Percentiles rank a stretch among this genome's conserved stretches.
Conservation (phyloP, 1,139 yeast species). For the Lodderomyces margitis region DNA sequence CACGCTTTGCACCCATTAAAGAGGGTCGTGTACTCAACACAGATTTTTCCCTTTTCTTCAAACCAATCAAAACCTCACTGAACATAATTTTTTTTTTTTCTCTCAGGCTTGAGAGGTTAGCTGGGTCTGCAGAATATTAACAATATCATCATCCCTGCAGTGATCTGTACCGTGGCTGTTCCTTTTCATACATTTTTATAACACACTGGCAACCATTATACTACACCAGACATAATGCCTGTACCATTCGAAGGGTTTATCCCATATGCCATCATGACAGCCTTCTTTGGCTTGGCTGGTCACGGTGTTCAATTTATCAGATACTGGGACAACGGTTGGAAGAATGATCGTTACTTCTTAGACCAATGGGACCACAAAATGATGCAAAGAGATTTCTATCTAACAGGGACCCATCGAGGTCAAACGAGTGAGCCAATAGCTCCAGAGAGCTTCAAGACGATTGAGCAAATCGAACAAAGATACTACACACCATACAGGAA, state of each 20-base stretch:
- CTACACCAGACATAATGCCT: conserved; percentile 31
- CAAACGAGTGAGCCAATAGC: conserved; percentile 69
- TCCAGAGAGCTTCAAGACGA: conserved; percentile 61
- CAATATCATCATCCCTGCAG: too few relatives aligned
- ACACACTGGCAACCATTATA: not conserved
- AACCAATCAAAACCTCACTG: conserved; percentile 9
- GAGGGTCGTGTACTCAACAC: not conserved
- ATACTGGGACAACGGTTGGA: conserved; percentile 56
- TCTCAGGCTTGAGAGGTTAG: too few relatives aligned
- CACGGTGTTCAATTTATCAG: conserved; percentile 47
- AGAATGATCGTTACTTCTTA: conserved; percentile 46
- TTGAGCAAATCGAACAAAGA: conserved; percentile 34
- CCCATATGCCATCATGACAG: conserved; percentile 50
- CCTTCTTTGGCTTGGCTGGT: conserved; percentile 49
- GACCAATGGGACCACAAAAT: conserved; percentile 49
- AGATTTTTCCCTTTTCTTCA: not conserved
- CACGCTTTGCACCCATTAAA: not conserved
- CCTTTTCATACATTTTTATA: too few relatives aligned
- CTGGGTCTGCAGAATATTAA: too few relatives aligned
- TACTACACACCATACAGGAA: conserved; percentile 51
- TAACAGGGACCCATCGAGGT: conserved; percentile 73
- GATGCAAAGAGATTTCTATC: conserved; percentile 70
- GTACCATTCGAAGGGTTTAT: conserved; percentile 52
- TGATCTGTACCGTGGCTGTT: too few relatives aligned
- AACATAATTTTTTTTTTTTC: conserved; percentile 10